Base-by-base conservation (phyloP, 352 stramenopile species). In the Pythium folliculosum region DNA sequence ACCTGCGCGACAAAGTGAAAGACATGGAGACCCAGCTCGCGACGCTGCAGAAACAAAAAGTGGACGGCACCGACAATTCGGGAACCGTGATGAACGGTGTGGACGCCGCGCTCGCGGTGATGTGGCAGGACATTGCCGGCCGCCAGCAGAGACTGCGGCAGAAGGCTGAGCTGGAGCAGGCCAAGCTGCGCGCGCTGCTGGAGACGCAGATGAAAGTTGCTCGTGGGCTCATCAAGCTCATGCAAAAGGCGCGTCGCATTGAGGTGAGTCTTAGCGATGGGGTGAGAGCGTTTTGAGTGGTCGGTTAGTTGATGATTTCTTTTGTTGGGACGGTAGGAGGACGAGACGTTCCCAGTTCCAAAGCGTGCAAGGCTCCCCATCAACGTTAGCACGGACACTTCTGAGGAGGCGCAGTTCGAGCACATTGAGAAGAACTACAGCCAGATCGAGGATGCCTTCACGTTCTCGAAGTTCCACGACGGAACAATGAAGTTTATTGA, bases 171-270 rank as follows among this genome's bases (percentile, higher is more conserved):
- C 59, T 69, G 6, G 71, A 78, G 23, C 76, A 81, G 23, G 38
- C 45, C 14, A 67, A 51, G 37, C 30, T 81, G 32, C 48, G 53
- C 12, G 50, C 67, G n/a, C 38, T 66, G 3, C n/a, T 81, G 16
- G 61, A 81, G 51, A 63, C 69, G 0, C 74, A 81, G 21, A 56
- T 78, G 37, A 65, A 61, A 67, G 65, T 81, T 14, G 71, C 71
- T 2, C 65, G 53, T 7, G 50, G 68, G 37, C 59, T 81, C 9
- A 64, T 78, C 37, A 65, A 63, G 35, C 62, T 69, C 2, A 69
- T 69, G 44, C 62, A 69, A 22, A 63, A 69, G 23, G 62, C 62
- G 3, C 44, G 54, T 13, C 52, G 53, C 22, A 57, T 69, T 22
- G 62, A 69, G 51, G 60, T 67, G 14, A 2, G 48, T 40, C 12